phyloP scores from a whole-genome alignment of 495 filamentous ascomycete genomes.

The Friedmanniomyces endolithicus region DNA sequence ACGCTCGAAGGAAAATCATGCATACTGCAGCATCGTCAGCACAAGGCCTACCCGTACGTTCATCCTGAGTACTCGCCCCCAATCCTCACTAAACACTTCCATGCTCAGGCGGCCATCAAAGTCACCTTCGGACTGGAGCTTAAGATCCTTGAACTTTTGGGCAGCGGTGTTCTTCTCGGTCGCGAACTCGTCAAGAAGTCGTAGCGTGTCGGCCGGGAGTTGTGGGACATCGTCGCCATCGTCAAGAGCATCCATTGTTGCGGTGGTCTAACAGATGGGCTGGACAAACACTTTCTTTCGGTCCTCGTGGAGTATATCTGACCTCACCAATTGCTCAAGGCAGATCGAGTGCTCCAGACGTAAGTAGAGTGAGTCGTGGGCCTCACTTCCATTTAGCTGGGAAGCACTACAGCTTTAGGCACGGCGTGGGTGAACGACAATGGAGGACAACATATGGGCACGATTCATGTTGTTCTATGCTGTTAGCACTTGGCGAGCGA shows the following conservation, averaged over 20 bases:
- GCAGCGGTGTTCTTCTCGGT: slow-evolving; percentile 49
- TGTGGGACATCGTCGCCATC: slow-evolving; percentile 21
- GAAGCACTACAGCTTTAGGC: too few relatives aligned
- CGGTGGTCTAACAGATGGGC: not conserved
- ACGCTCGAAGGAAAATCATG: too few relatives aligned
- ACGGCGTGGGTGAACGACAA: too few relatives aligned
- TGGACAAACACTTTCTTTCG: not conserved
- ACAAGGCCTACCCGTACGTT: too few relatives aligned
- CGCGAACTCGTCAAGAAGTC: slow-evolving; percentile 56
- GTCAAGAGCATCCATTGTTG: not conserved
- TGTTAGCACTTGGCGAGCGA: too few relatives aligned
- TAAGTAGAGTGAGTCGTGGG: too few relatives aligned
- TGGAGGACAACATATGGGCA: too few relatives aligned
- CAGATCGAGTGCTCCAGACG: too few relatives aligned
- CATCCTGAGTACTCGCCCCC: slow-evolving; percentile 37
- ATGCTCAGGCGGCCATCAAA: slow-evolving; percentile 41
- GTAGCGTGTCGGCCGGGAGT: slow-evolving; percentile 48
- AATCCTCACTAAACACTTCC: slow-evolving; percentile 64
- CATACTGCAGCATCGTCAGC: too few relatives aligned
- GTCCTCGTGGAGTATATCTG: not conserved
- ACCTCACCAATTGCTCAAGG: too few relatives aligned
- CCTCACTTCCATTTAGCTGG: too few relatives aligned
- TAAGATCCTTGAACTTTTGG: slow-evolving; percentile 51
- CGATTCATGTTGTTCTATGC: too few relatives aligned
- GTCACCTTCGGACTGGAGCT: slow-evolving; percentile 36